Conservation (phyloP, 2,329 filamentous ascomycete genomes). For the Cladosporium sp. region DNA sequence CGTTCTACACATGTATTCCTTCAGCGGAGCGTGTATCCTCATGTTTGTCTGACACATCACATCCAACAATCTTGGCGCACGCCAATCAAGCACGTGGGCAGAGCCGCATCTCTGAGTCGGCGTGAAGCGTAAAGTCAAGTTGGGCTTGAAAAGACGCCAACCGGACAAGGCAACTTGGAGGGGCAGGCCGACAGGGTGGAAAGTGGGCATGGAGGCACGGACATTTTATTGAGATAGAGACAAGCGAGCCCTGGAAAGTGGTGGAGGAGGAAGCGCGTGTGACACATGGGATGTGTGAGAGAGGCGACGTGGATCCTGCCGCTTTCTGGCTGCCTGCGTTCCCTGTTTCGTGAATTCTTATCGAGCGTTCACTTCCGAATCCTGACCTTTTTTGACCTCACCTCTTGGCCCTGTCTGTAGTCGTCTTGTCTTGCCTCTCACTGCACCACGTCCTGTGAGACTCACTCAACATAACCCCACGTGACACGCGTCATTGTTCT, state of each 20-base stretch:
- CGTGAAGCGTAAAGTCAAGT: neutral
- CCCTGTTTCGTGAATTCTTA: conserved; percentile 5
- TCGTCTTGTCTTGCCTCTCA: neutral
- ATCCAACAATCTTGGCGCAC: neutral
- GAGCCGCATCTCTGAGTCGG: conserved; percentile 12
- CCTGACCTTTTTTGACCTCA: conserved; percentile 1
- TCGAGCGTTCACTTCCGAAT: neutral
- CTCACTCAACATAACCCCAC: neutral
- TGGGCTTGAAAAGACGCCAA: neutral
- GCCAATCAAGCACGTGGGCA: conserved; percentile 10
- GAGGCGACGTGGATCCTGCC: conserved; percentile 11
- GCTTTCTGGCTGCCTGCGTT: neutral
- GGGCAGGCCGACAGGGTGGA: neutral
- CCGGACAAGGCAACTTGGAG: neutral
- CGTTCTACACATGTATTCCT: neutral
- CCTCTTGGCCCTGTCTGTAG: neutral
- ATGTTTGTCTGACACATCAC: neutral
- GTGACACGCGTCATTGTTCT: neutral
- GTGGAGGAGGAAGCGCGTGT: conserved; percentile 1
- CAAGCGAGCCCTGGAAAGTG: neutral
- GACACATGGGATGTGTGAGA: conserved; percentile 7
- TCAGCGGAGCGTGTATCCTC: neutral
- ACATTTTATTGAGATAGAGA: neutral
- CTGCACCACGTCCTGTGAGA: neutral
- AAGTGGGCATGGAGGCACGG: neutral